Evolutionary conservation across 768 basidiomycete species (phyloP), one percentile per base, ranked within the genome.

Genomic region (Mycena vulgaris): DNA sequence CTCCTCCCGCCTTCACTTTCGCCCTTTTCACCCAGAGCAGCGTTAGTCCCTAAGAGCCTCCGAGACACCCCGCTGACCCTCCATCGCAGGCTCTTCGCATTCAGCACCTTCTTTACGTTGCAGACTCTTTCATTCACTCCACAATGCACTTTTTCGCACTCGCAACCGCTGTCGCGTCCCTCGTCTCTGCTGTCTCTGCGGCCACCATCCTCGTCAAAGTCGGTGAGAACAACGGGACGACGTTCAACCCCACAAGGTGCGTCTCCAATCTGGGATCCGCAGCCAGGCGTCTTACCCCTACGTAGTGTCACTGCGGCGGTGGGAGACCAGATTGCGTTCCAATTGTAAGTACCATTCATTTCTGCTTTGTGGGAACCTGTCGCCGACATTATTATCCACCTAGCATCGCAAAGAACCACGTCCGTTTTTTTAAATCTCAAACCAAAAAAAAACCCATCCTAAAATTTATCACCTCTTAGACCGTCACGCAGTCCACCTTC

Each of bases 401-500:
- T 14, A 82, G 80, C 71, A 25, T 75, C 17, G 66, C 77, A 0
- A 76, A 76, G 73, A 83, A 81, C 72, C 80, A 81, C 70, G 80
- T 82, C 67, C 52, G 80, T 16, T 16, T 10, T 49, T 27, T n/a
- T 10, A 17, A 3, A n/a, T 28, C 2, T 27, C 48, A 11, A 2
- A 3, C 1, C 19, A 25, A 14, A 40, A 30, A 16, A 2, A 2
- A 2, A 4, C 9, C 19, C 21, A 37, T 6, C 14, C n/a, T n/a
- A n/a, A n/a, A n/a, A n/a, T 31, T 16, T 30, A 31, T 3, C 53
- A 10, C 4, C 25, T 39, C 57, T 17, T 61, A 87, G 83, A 83
- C 83, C 28, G 81, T 83, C 67, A 85, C 85, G 42, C 84, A 87
- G 76, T 87, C 85, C 37, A 83, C 85, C 13, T 87, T 88, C 74